Evolutionary conservation across 1,284 basidiomycete species (phyloP).

Genomic region (Tilletia indica): DNA sequence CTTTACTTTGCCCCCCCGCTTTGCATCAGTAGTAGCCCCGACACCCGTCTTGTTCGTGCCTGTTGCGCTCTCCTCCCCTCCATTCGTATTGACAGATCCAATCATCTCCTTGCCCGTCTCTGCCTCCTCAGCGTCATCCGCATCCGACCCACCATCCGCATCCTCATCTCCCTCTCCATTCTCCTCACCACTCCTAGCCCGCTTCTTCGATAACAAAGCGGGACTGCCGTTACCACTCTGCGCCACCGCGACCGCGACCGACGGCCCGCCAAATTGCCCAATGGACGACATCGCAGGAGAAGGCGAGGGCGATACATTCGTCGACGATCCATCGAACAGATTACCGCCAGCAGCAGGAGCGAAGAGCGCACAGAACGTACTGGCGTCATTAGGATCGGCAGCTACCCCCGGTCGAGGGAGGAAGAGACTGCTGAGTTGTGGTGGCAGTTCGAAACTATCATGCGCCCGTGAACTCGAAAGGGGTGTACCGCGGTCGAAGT

Average conservation of each 20-base stretch:
- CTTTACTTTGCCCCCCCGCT: no score
- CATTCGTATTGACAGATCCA: neutral
- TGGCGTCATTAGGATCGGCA: neutral
- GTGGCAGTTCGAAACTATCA: neutral
- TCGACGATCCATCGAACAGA: neutral
- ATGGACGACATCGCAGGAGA: neutral
- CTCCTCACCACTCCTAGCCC: neutral
- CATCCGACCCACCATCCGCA: neutral
- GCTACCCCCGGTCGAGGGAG: neutral
- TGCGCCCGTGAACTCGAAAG: neutral
- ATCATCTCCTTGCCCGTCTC: neutral
- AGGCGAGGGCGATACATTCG: neutral
- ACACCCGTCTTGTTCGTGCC: no score
- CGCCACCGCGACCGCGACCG: neutral
- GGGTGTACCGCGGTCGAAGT: neutral
- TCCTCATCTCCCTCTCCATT: neutral
- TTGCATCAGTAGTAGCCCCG: no score
- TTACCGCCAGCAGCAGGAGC: neutral
- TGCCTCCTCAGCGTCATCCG: neutral
- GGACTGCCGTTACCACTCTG: neutral
- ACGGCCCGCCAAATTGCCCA: neutral
- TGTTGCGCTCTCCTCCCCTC: neutral
- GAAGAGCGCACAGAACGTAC: neutral
- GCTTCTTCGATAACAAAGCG: no score
- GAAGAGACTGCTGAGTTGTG: neutral